Base-by-base conservation (phyloP, 805 yeast genomes). In the Starmera dryadoides region DNA sequence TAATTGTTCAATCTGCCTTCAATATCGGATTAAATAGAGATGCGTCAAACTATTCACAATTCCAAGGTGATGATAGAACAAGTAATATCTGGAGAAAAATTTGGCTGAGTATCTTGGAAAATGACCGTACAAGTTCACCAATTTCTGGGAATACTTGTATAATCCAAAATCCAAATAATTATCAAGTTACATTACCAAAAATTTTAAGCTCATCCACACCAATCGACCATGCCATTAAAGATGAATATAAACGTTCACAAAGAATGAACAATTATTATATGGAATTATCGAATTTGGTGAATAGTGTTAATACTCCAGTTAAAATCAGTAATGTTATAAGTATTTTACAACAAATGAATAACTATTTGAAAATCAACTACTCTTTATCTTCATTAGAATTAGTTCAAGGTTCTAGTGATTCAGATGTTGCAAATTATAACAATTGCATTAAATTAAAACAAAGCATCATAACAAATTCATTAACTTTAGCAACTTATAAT, bases 21-120 rank as follows among this genome's bases (percentile, higher is more conserved):
- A 55, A 66, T 3, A 48, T 73, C 23, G 79, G 79, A 0, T 52
- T 75, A 32, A 64, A 74, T 44, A 54, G 75, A 36, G 81, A 74
- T 37, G 73, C 78, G 0, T 58, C 59, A 6, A 42, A 45, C 6
- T 60, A 50, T 31, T 20, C 30, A 30, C 56, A 41, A 49, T 38
- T 46, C 25, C 18, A 18, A 2, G 44, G 37, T 19, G 51, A 49
- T 28, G 30, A 23, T 6, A 45, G 43, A 8, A 40, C 43, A 23
- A 43, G 46, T 4, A 50, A 54, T 25, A 31, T 49, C 2, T 53
- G 55, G 55, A 45, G 55, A 30, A 41, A 50, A 15, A 20, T 50
- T 2, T 54, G 59, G 59, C 35, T 41, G 3, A 54, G 52, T 3
- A 47, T 54, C 12, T 22, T 51, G 16, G 59, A 54, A 19, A 35